Evolutionary conservation across 176 grass and related monocot genomes (phyloP), one percentile per base, ranked within the genome.

Genomic region (Metroxylon sagu): DNA sequence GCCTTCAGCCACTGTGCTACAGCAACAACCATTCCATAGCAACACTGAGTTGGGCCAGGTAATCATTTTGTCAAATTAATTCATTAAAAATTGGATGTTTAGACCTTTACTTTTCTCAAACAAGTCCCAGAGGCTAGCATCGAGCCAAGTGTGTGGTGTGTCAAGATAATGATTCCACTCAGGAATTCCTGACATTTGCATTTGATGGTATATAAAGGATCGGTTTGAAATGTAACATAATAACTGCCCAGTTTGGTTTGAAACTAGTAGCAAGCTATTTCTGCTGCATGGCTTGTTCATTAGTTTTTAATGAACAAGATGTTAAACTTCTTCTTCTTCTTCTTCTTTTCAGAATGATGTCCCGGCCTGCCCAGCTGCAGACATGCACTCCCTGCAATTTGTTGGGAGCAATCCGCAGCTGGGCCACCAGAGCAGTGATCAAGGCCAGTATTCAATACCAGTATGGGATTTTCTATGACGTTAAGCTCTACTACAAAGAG

Each of bases 401-500:
- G 77, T 95, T 53, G 76, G 79, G 26, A 85, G 79, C 57, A 78
- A 85, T 71, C 74, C 80, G 50, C 85, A 86, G 19, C 51, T 95
- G 69, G 89, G 79, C 4, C 85, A 95, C 58, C 90, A 86, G 72
- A 78, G 68, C 16, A 73, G 75, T 23, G 90, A 95, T 61, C 90
- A 95, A 64, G 76, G 73, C 25, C 85, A 95, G 23, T 89, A 87
- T 81, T 75, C 85, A 14, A 95, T 95, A 68, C 85, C 85, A 49
- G 85, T 95, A 23, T 95, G 90, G 90, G 90, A 95, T 78, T 95
- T 95, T 61, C 73, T 95, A 14, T 95, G 78, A 95, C 19, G 58
- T 57, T 57, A 59, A 35, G 27, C 28, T 72, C 14, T 4, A 58
- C 19, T 3, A 7, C 4, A 12, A 4, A 6, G 5, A 26, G 25